phyloP scores from a whole-genome alignment of 2,329 filamentous ascomycete genomes.

The Davidsoniella neocaledoniae region DNA sequence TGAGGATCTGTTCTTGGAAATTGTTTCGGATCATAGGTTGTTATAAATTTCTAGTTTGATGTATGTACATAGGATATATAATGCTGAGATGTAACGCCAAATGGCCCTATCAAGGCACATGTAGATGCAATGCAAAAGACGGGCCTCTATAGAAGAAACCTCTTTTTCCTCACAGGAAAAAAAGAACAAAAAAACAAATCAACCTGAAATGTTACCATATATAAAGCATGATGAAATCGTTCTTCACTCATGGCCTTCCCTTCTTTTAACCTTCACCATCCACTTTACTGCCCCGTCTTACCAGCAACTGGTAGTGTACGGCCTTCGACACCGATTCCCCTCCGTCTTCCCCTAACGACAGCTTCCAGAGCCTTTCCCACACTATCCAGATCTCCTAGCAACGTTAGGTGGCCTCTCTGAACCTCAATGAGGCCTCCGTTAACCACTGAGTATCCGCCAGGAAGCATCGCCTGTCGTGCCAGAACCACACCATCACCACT shows the following conservation, averaged over 20 bases:
- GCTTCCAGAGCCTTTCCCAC: constrained; percentile 60
- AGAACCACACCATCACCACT: constrained; percentile 81
- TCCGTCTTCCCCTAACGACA: constrained; percentile 46
- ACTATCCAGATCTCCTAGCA: constrained; percentile 70
- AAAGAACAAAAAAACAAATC: neutral
- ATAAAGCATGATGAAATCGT: neutral
- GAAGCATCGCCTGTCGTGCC: constrained; percentile 70
- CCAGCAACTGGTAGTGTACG: neutral
- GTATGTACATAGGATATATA: too few species aligned
- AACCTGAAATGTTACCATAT: neutral
- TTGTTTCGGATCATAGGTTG: too few species aligned
- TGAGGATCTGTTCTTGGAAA: too few species aligned
- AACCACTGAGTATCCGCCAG: constrained; percentile 58
- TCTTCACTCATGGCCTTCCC: constrained; percentile 1
- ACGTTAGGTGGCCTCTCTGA: constrained; percentile 72
- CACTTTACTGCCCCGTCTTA: neutral
- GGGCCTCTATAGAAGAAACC: too few species aligned
- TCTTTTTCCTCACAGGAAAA: neutral
- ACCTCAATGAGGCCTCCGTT: constrained; percentile 60
- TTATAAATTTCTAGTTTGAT: too few species aligned
- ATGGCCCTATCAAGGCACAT: too few species aligned
- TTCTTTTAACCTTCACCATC: neutral
- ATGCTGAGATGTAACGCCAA: too few species aligned
- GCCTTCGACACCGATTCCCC: constrained; percentile 45
- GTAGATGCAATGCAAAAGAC: too few species aligned